These are phyloP conservation scores for Dendrothele bispora DNA, from an alignment of 768 basidiomycete species.

Conservation along the genomic window DNA sequence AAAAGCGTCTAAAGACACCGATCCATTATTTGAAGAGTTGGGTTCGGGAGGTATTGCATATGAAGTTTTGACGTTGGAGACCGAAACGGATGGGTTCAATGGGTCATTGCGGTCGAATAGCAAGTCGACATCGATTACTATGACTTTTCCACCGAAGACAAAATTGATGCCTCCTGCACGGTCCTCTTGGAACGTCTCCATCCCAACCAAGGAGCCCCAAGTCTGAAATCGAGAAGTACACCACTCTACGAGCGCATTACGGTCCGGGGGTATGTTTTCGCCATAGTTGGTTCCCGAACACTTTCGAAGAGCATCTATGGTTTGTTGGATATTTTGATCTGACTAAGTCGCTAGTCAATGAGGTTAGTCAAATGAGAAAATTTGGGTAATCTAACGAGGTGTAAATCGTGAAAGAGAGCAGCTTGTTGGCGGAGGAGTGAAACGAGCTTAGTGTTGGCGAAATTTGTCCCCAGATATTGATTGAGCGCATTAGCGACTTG, in stretches of 20 bases:
- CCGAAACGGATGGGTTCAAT: conserved; percentile 36
- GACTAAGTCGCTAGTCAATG: conserved; percentile 38
- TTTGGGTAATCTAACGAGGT: conserved; percentile 41
- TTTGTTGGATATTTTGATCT: conserved; percentile 51
- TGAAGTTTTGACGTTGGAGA: conserved; percentile 68
- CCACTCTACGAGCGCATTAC: conserved; percentile 48
- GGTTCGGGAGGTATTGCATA: conserved; percentile 58
- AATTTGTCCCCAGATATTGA: conserved; percentile 46
- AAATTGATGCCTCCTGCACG: conserved; percentile 52
- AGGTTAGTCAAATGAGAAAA: conserved; percentile 12
- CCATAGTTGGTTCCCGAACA: conserved; percentile 53
- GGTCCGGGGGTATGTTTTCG: conserved; percentile 61
- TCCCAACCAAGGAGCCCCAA: conserved; percentile 65
- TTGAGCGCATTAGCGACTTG: conserved; percentile 56
- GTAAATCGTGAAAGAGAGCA: conserved; percentile 48
- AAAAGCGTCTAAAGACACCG: conserved; percentile 62
- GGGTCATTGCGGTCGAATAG: conserved; percentile 40
- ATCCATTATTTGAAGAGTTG: conserved; percentile 46
- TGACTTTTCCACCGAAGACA: conserved; percentile 75
- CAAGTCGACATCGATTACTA: conserved; percentile 78
- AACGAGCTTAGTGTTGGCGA: conserved; percentile 65
- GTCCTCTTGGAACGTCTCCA: conserved; percentile 75
- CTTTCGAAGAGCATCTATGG: conserved; percentile 45
- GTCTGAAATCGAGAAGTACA: conserved; percentile 56
- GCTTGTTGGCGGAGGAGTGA: conserved; percentile 69